Evolutionary conservation across 1,284 basidiomycete species (phyloP).

Genomic region (Melampsora americana): DNA sequence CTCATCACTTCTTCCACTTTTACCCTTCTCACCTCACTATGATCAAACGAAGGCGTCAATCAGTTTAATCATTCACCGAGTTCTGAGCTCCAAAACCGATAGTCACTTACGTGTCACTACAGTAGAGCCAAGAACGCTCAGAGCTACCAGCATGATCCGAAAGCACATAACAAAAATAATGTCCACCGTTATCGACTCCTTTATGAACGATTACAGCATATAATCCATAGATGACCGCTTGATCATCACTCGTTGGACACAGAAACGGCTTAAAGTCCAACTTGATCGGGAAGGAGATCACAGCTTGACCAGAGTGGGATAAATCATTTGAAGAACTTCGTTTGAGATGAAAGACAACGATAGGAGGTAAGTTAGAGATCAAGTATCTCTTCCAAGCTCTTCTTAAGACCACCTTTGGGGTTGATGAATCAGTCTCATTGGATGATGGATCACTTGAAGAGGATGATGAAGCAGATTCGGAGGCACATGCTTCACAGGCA

Average conservation of each 20-base stretch:
- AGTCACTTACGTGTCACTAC: constrained; percentile 26
- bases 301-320: constrained; percentile 49
- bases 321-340: constrained; percentile 69
- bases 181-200: neutral
- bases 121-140: constrained; percentile 3
- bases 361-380: constrained; percentile 71
- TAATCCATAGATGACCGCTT: constrained; percentile 50
- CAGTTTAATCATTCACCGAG: too few relatives aligned
- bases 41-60: too few relatives aligned
- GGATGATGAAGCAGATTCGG: neutral
- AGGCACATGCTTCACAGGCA: constrained; percentile 73
- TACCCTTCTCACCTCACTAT: neutral
- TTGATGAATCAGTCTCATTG: neutral
- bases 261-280: constrained; percentile 81
- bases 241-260: constrained; percentile 60
- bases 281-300: constrained; percentile 77
- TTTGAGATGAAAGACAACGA: constrained; percentile 88
- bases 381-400: constrained; percentile 90
- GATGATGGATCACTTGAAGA: neutral
- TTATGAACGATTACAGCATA: constrained; percentile 76
- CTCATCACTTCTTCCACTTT: constrained; percentile 1
- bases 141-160: neutral
- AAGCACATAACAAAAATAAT: constrained; percentile 13
- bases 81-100: too few relatives aligned
- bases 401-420: constrained; percentile 62